Percentiles rank a stretch among this genome's conserved stretches.
These are phyloP conservation scores for Gaertneriomyces semiglobifer DNA, from an alignment of 192 early-diverging fungal genomes.

Conservation along the genomic window DNA sequence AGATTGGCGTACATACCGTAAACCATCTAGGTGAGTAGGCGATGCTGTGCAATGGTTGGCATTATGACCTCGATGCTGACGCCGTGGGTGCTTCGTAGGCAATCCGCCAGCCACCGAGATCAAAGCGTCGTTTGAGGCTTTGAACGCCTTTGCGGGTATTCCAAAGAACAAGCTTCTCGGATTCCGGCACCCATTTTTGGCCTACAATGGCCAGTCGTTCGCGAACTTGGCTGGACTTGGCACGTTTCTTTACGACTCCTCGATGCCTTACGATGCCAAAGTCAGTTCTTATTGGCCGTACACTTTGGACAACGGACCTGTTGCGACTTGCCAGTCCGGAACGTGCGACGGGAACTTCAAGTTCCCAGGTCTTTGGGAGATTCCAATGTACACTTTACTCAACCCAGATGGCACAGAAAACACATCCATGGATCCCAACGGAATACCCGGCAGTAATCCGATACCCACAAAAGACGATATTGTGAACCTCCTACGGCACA, in stretches of 20 bases:
- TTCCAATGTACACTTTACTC: conserved; percentile 33
- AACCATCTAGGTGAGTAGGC: conserved; percentile 37
- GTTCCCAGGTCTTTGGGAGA: conserved; percentile 40
- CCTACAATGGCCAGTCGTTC: conserved; percentile 25
- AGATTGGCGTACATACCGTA: conserved; percentile 62
- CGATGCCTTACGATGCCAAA: conserved; percentile 19
- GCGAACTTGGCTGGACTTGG: conserved; percentile 7
- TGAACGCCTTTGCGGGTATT: conserved; percentile 31
- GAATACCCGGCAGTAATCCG: conserved; percentile 3
- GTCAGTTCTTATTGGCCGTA: conserved; percentile 26
- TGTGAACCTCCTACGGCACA: conserved; percentile 19
- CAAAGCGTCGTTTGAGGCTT: conserved; percentile 14
- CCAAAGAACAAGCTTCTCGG: conserved; percentile 29
- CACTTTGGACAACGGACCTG: conserved; percentile 27
- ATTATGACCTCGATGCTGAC: not conserved
- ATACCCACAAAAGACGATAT: conserved; percentile 18
- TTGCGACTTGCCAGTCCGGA: conserved; percentile 10
- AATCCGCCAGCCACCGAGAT: conserved; percentile 17
- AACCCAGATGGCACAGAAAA: conserved; percentile 22
- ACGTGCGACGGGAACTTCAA: conserved; percentile 6
- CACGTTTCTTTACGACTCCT: conserved; percentile 29
- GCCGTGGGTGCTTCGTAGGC: not conserved
- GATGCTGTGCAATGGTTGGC: too few relatives aligned
- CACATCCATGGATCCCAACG: conserved; percentile 30
- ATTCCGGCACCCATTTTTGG: conserved; percentile 38